Evolutionary conservation across 495 filamentous ascomycete species (phyloP).

Genomic region (Hypomontagnella submonticulosa): DNA sequence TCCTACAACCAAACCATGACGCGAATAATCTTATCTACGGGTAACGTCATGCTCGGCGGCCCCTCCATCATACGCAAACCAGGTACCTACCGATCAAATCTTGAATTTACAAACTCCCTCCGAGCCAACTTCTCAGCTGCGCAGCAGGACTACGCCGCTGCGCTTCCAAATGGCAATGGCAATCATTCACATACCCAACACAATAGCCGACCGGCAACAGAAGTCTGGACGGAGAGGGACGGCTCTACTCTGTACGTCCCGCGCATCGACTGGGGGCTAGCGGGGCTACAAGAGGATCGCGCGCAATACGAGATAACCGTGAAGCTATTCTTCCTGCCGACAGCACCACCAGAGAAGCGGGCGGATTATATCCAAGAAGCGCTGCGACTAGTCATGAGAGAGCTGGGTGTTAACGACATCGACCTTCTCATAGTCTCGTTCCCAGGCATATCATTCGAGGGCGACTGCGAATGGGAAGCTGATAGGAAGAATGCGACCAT

Average conservation of each 20-base stretch:
- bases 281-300: slow-evolving; percentile 79
- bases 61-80: slow-evolving; percentile 83
- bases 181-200: slow-evolving; percentile 31
- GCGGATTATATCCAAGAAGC: slow-evolving; percentile 77
- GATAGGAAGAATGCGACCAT: slow-evolving; percentile 70
- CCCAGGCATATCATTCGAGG: slow-evolving; percentile 92
- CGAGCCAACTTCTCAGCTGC: slow-evolving; percentile 80
- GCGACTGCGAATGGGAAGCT: slow-evolving; percentile 85
- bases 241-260: slow-evolving; percentile 77
- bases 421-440: slow-evolving; percentile 94
- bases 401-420: slow-evolving; percentile 77
- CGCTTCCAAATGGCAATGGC: slow-evolving; percentile 41
- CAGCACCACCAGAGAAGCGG: slow-evolving; percentile 68
- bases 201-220: slow-evolving; percentile 44
- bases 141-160: slow-evolving; percentile 67
- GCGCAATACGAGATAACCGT: slow-evolving; percentile 90
- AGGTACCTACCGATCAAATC: slow-evolving; percentile 79
- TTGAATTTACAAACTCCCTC: slow-evolving; percentile 87
- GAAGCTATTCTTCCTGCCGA: slow-evolving; percentile 91
- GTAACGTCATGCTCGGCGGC: slow-evolving; percentile 85
- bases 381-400: slow-evolving; percentile 78
- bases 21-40: slow-evolving; percentile 89
- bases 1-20: slow-evolving; percentile 58
- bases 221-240: slow-evolving; percentile 73
- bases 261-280: slow-evolving; percentile 74